phyloP scores from a whole-genome alignment of 2,329 filamentous ascomycete genomes.

The Aspergillus ochraceoroseus region DNA sequence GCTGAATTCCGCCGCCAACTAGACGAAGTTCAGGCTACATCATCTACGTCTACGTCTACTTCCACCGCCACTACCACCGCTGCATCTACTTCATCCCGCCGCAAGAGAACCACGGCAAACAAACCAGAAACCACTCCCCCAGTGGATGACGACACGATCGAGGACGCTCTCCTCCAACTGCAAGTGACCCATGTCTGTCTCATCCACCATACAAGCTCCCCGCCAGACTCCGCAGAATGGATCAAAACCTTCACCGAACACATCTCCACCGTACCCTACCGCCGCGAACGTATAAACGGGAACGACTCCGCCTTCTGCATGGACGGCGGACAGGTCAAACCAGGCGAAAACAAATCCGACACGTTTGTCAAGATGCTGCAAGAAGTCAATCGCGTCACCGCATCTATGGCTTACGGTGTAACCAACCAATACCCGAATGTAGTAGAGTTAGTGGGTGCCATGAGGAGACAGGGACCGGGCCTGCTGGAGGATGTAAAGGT shows the following conservation, averaged over 20 bases:
- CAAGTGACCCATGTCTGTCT: constrained; percentile 63
- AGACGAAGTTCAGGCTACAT: constrained; percentile 30
- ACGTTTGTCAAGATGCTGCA: constrained; percentile 72
- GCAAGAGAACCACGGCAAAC: constrained; percentile 32
- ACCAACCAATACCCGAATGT: constrained; percentile 57
- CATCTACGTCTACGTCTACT: constrained; percentile 14
- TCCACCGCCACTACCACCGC: constrained; percentile 10
- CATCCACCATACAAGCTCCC: constrained; percentile 62
- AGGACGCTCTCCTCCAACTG: constrained; percentile 65
- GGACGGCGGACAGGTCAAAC: constrained; percentile 69
- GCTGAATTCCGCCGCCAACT: constrained; percentile 56
- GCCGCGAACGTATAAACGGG: constrained; percentile 45
- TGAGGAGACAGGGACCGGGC: constrained; percentile 56
- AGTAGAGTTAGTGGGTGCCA: constrained; percentile 53
- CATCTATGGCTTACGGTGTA: constrained; percentile 67
- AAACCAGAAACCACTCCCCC: constrained; percentile 45
- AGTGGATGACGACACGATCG: constrained; percentile 63
- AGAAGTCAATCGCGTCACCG: constrained; percentile 66
- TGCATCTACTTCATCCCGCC: constrained; percentile 18
- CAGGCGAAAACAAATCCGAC: constrained; percentile 60
- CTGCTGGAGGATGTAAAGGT: constrained; percentile 58
- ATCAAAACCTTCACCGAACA: constrained; percentile 71
- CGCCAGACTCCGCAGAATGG: constrained; percentile 66
- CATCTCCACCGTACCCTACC: constrained; percentile 70
- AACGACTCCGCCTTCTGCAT: constrained; percentile 64